Evolutionary conservation across 176 grass and related monocot species (phyloP), one percentile per base, ranked within the genome.

Genomic region (Zoysia japonica): DNA sequence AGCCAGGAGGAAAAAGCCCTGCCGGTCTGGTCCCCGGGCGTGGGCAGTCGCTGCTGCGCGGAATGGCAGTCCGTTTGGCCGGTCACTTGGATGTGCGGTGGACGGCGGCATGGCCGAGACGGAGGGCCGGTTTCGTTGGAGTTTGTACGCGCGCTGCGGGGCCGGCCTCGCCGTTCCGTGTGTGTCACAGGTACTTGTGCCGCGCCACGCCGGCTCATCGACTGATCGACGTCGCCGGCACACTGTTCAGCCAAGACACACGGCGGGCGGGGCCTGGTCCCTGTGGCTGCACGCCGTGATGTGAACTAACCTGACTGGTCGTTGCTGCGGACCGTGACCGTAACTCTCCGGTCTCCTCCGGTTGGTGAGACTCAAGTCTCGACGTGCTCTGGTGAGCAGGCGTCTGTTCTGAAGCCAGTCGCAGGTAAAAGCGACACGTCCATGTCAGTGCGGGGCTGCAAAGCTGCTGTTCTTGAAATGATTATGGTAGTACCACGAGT

Each of bases 401-500:
- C 60, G 43, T 43, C 85, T 65, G 60, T 86, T 87, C 40, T 82
- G 78, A 60, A 47, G 78, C 72, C 6, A 15, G 66, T 81, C 78
- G 36, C 85, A 77, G 57, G 83, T 72, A 66, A 73, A 68, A 55
- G 61, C 40, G 37, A 66, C 37, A 47, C 54, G 9, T 46, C 65
- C 56, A 54, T 55, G 16, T 44, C 65, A 56, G 20, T 19, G 71
- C 37, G 71, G 7, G 40, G 77, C 85, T 70, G 55, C 35, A 38
- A 47, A 14, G 47, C 28, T 71, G 49, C 10, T 20, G 52, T 55
- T 47, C 69, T 68, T 83, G 86, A 68, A 61, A 48, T 61, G 70
- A 75, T 28, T 53, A 28, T 42, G 79, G 72, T 72, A 6, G 50
- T 52, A 52, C 50, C 0, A 10, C 15, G 1, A 55, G 53, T 55